These are phyloP conservation scores for Chalciporus sp. DNA, from an alignment of 1,284 basidiomycete genomes.

Conservation along the genomic window DNA sequence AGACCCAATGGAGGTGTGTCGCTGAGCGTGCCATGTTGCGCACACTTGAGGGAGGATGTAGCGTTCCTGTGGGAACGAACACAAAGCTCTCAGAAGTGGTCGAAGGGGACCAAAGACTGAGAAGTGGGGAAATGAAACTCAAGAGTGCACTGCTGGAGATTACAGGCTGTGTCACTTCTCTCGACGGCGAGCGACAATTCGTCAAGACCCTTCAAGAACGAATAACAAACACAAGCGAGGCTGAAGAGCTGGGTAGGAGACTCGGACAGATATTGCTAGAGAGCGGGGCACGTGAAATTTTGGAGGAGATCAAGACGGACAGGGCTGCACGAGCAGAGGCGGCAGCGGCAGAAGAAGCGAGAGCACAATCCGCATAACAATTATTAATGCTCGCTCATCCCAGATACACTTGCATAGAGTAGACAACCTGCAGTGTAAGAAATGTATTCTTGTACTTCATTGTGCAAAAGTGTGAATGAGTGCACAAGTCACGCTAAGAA, in stretches of 20 bases:
- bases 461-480: constrained; percentile 32
- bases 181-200: constrained; percentile 74
- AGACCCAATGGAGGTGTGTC: constrained; percentile 73
- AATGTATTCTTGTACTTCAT: constrained; percentile 36
- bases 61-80: constrained; percentile 92
- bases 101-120: constrained; percentile 31
- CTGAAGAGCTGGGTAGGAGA: constrained; percentile 66
- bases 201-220: constrained; percentile 59
- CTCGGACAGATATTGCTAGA: constrained; percentile 68
- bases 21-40: constrained; percentile 89
- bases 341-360: constrained; percentile 21
- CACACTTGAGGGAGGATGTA: constrained; percentile 94
- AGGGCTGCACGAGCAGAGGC: constrained; percentile 59
- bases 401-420: constrained; percentile 6
- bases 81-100: constrained; percentile 43
- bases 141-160: constrained; percentile 52
- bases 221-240: constrained; percentile 61
- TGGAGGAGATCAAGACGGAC: constrained; percentile 78
- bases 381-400: constrained; percentile 6
- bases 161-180: constrained; percentile 79
- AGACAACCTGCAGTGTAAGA: not conserved
- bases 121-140: constrained; percentile 28
- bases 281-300: constrained; percentile 72
- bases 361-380: constrained; percentile 2
- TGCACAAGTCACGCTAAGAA: constrained; percentile 37